Base-by-base conservation (phyloP, 257 asterid species). In the Solanum rostratum region DNA sequence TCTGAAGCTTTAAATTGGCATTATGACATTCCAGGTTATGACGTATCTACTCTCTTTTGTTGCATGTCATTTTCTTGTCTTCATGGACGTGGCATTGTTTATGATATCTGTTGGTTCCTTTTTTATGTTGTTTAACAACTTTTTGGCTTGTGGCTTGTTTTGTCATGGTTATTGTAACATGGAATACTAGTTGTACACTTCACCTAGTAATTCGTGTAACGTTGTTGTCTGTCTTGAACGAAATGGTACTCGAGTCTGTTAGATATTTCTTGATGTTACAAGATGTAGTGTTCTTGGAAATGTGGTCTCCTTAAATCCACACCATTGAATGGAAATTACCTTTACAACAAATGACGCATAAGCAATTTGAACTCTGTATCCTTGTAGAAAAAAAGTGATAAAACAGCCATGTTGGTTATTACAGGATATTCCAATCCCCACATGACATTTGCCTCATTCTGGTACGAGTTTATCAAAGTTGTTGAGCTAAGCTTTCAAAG, bases 391-490 rank as follows among this genome's bases (percentile, higher is more conserved):
- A 20, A 19, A 55, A 55, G 27, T 68, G 49, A 68, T 68, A 18
- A 37, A 19, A 19, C 13, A 20, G 9, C 78, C 27, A 68, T 68
- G 24, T 68, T 33, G 15, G 79, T 33, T 57, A 10, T 80, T 83
- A 87, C 95, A 93, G 97, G 94, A 93, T 70, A 98, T 97, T 85
- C 85, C 92, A 83, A 96, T 27, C 94, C 19, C 89, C 97, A 45
- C 90, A 92, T 20, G 94, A 90, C 43, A 88, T 94, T 19, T 96
- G 98, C 88, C 92, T 96, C 52, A 91, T 85, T 91, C 90, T 79
- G 93, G 98, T 84, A 92, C 59, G 95, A 94, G 89, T 91, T 96
- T 68, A 93, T 94, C 87, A 94, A 94, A 85, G 92, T 90, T 93
- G 37, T 85, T 94, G 27, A 92, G 91, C 84, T 90, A 86, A 19